Percentiles rank a stretch among this genome's conserved stretches.
Evolutionary conservation across 2,329 filamentous ascomycete genomes (phyloP).

Genomic region (Arthrinium phaeospermum): DNA sequence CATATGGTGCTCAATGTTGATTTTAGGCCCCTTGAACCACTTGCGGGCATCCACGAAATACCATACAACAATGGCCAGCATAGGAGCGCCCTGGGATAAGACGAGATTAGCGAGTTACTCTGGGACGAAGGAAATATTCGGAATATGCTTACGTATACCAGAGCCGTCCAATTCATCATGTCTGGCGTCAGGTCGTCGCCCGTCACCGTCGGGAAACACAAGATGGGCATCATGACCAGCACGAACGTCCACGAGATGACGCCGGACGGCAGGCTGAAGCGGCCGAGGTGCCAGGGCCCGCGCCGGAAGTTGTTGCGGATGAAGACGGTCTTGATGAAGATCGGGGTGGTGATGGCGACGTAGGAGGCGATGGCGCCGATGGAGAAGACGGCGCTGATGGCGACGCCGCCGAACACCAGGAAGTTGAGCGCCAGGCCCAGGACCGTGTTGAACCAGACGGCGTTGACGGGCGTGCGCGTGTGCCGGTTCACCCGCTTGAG

Average conservation of each 20-base stretch:
- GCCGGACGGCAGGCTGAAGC: slow-evolving; percentile 62
- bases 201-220: slow-evolving; percentile 66
- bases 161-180: slow-evolving; percentile 72
- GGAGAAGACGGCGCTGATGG: slow-evolving; percentile 72
- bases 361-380: slow-evolving; percentile 74
- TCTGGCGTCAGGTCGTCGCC: slow-evolving; percentile 56
- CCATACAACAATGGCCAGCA: slow-evolving; percentile 64
- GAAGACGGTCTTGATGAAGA: slow-evolving; percentile 63
- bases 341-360: slow-evolving; percentile 63
- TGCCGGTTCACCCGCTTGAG: slow-evolving; percentile 65
- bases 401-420: slow-evolving; percentile 67
- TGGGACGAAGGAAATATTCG: neutral
- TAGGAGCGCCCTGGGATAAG: slow-evolving; percentile 58
- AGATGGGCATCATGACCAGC: slow-evolving; percentile 69
- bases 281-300: slow-evolving; percentile 73
- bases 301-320: slow-evolving; percentile 68
- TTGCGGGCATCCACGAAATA: slow-evolving; percentile 67
- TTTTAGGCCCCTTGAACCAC: slow-evolving; percentile 75
- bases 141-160: slow-evolving; percentile 54
- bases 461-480: slow-evolving; percentile 72
- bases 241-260: slow-evolving; percentile 64
- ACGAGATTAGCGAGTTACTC: neutral
- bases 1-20: slow-evolving; percentile 59
- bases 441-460: slow-evolving; percentile 68
- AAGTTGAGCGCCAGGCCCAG: slow-evolving; percentile 66